Evolutionary conservation across 163 green algal species (phyloP).

Genomic region (Scenedesmus sp.): DNA sequence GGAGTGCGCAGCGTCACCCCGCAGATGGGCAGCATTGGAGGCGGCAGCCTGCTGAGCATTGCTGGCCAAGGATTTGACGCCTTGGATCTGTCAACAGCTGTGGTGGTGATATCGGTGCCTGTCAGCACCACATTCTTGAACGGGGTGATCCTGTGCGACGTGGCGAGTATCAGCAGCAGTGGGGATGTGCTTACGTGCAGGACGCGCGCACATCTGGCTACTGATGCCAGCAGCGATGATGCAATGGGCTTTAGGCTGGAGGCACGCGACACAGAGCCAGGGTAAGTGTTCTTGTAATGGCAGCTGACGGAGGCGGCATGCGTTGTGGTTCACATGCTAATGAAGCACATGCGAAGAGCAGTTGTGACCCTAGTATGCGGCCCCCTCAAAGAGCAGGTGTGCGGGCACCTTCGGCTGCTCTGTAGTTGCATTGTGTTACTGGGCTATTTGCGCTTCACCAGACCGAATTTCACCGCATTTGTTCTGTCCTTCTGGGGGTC

Average conservation of each 20-base stretch:
- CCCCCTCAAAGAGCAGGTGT: too few relatives aligned
- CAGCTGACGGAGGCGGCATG: too few relatives aligned
- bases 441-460: too few relatives aligned
- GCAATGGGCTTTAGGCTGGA: background rate
- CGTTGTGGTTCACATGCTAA: too few relatives aligned
- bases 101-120: conserved; percentile 18
- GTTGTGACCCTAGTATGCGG: too few relatives aligned
- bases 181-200: background rate
- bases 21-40: conserved; percentile 57
- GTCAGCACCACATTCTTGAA: conserved; percentile 44
- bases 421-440: too few relatives aligned
- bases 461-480: background rate
- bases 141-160: conserved; percentile 31
- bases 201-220: conserved; percentile 24
- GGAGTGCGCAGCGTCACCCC: background rate
- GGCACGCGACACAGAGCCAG: background rate
- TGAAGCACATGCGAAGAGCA: too few relatives aligned
- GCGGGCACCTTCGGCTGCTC: too few relatives aligned
- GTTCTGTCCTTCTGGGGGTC: background rate
- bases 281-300: background rate
- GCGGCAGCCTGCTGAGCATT: conserved; percentile 57
- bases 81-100: background rate
- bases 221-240: conserved; percentile 27
- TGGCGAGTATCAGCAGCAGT: background rate
- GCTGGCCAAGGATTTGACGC: conserved; percentile 49